Base-by-base conservation (phyloP, 2,329 filamentous ascomycete genomes). In the Nannizzia gypsea region DNA sequence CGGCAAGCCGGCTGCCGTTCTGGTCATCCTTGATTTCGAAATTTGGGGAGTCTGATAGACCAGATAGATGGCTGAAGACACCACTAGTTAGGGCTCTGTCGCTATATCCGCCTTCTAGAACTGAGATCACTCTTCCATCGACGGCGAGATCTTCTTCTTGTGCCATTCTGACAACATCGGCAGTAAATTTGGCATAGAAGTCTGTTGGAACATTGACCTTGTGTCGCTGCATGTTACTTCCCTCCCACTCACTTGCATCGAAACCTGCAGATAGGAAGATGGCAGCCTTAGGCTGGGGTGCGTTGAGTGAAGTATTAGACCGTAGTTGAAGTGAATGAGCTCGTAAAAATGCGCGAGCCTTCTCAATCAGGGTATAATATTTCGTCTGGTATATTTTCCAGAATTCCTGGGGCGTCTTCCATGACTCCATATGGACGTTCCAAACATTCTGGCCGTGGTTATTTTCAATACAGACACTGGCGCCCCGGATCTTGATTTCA, bases 211-310 rank as follows among this genome's bases (percentile, higher is more conserved):
- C 93, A 68, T 96, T 96, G 67, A 96, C 91, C 61, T 88, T 87
- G 73, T 99, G 93, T 54, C 93, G 83, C 73, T 99, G 93, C 93
- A 99, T 99, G 2, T 89, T 90, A 3, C 82, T 79, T 17, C 88
- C 85, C 72, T 99, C 93, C 85, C 89, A 95, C 70, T 99, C 90
- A 69, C 91, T 96, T 2, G 93, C 93, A 74, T 99, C 93, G 65
- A 99, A 99, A 0, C 93, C 95, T 1, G 93, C 91, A 52, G 92
- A 97, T 56, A 99, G 76, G 74, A 99, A 99, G 52, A 99, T 90
- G 36, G 89, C 92, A 1, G 88, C 89, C 67, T 87, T 92, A 3
- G 90, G 87, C 24, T 77, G 76, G 36, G 84, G 80, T 42, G 83
- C 81, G 57, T 78, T 80, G 8, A 80, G 74, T 0, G 80, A 76